Base-by-base conservation (phyloP, 331 rosid genomes). In the Phaseolus coccineus region DNA sequence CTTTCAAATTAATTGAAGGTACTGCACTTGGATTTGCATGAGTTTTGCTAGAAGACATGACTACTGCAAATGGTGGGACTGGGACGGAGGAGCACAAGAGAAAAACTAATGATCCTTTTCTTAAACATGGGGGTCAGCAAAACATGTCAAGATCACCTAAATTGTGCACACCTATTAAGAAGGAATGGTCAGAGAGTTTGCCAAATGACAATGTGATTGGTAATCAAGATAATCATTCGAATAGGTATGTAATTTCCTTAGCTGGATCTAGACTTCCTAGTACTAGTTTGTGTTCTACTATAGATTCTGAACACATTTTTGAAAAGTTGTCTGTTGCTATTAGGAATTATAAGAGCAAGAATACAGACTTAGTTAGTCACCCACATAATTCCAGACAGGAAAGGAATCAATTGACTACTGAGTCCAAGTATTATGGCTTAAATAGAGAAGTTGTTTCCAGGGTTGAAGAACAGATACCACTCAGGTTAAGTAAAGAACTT, bases 221-320 rank as follows among this genome's bases (percentile, higher is more conserved):
- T 33, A 80, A 81, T 77, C 82, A 83, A 77, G 90, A 52, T 14
- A 83, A 76, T 57, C 80, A 80, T 82, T 71, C 82, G 44, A 80
- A 25, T 73, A 80, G 83, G 61, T 63, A 81, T 51, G 51, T 62
- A 64, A 6, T 77, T 82, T 70, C 93, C 56, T 39, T 81, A 14
- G 81, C 83, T 78, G 90, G 81, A 65, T 85, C 89, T 78, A 87
- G 52, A 65, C 67, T 67, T 37, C 84, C 83, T 68, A 58, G 81
- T 61, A 25, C 83, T 74, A 79, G 82, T 72, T 61, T 77, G 31
- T 72, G 78, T 80, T 82, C 90, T 51, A 69, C 53, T 6, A 63
- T 69, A 50, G 86, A 77, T 69, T 74, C 77, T 28, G 74, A 83
- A 48, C 80, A 50, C 80, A 62, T 83, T 82, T 66, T 53, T 51